phyloP scores from a whole-genome alignment of 176 grass and related monocot species.

The Calamus simplicifolius region DNA sequence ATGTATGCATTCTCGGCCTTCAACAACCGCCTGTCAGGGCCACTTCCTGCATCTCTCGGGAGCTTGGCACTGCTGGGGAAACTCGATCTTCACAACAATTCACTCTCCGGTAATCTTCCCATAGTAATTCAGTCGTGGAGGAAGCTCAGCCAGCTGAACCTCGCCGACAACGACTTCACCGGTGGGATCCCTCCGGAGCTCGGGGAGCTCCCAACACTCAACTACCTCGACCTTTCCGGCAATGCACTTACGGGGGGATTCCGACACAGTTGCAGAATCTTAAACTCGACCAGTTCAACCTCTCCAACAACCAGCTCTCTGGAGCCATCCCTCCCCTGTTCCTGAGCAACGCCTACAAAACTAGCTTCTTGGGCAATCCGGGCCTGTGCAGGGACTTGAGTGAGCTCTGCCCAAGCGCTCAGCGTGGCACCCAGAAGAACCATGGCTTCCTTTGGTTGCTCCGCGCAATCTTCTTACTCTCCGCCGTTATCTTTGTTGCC shows the following conservation, averaged over 20 bases:
- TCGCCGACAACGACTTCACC: constrained; percentile 10
- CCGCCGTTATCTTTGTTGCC: not conserved
- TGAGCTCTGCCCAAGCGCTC: not conserved
- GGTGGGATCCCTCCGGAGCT: not conserved
- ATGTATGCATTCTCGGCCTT: not conserved
- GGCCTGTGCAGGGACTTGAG: not conserved
- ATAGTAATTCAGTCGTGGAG: constrained; percentile 1
- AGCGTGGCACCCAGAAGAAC: not conserved
- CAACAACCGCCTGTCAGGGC: constrained; percentile 2
- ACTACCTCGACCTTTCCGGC: not conserved
- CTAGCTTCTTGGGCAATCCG: constrained; percentile 18
- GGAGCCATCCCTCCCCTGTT: constrained; percentile 4
- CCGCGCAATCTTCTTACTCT: not conserved
- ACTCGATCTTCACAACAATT: constrained; percentile 10
- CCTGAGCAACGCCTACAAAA: not conserved
- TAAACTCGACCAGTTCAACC: constrained; percentile 3
- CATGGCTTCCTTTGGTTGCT: not conserved
- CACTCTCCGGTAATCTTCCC: constrained; percentile 9
- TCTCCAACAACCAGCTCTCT: constrained; percentile 14
- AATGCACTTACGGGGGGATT: constrained; percentile 1
- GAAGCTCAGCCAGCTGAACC: constrained; percentile 9
- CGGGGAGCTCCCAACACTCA: not conserved
- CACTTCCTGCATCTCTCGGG: not conserved
- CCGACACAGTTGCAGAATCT: constrained; percentile 7
- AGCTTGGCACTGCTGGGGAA: not conserved